phyloP scores from a whole-genome alignment of 2,329 filamentous ascomycete genomes.

The Teratosphaeria destructans region DNA sequence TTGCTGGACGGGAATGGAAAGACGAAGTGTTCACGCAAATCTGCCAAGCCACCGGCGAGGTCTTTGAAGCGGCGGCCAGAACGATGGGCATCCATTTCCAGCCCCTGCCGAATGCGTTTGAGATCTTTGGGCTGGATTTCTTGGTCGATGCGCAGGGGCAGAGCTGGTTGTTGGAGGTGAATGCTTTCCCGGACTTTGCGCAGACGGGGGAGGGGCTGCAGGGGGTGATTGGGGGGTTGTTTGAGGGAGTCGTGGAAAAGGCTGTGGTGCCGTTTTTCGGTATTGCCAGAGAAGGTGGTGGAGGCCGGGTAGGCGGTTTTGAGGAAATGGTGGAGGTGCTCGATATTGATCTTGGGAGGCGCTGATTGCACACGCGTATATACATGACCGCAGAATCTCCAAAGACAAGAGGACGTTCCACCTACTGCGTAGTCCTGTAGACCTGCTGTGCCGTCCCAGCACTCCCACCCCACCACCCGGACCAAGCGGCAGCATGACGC shows the following conservation, averaged over 20 bases:
- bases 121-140: constrained; percentile 87
- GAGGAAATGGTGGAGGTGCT: constrained; percentile 31
- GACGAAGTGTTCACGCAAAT: constrained; percentile 63
- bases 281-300: neutral
- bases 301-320: constrained; percentile 1
- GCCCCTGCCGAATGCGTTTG: constrained; percentile 76
- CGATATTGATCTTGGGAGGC: constrained; percentile 36
- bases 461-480: neutral
- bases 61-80: constrained; percentile 77
- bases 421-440: neutral
- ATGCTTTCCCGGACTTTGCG: constrained; percentile 91
- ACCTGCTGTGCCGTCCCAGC: neutral
- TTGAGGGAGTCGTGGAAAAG: constrained; percentile 59
- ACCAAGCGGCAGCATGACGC: neutral
- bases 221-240: constrained; percentile 63
- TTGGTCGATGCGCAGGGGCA: constrained; percentile 57
- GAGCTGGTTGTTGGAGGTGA: constrained; percentile 78
- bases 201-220: constrained; percentile 74
- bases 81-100: constrained; percentile 89
- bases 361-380: constrained; percentile 5
- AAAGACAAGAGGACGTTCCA: too few relatives aligned
- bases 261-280: constrained; percentile 62
- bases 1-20: constrained; percentile 36
- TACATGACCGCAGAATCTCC: too few relatives aligned
- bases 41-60: constrained; percentile 58